Base-by-base conservation (phyloP, 768 basidiomycete species). In the Mrakia hoshinonis region DNA sequence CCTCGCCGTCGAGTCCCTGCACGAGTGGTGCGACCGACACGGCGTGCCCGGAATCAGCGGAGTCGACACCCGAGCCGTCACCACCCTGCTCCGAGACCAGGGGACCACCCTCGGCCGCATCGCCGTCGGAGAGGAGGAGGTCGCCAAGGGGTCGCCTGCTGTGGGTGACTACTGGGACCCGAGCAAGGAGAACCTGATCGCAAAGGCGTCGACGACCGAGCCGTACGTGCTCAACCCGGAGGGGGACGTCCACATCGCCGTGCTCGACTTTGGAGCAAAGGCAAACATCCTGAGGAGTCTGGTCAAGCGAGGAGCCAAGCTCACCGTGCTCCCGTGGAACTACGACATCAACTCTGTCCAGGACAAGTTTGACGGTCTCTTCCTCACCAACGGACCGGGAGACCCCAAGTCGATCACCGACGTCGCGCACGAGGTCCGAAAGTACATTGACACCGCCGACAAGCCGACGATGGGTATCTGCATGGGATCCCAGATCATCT, bases 241-340 rank as follows among this genome's bases (percentile, higher is more conserved):
- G 5, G 95, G 95, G 31, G 88, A 90, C 74, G 85, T 96, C 76
- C 90, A 88, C 78, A 91, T 99, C 74, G 96, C 93, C 18, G 89
- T 99, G 20, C 87, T 98, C 72, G 96, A 98, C 80, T 98, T 96
- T 77, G 96, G 96, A 72, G 89, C 88, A 72, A 99, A 99, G 81
- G 94, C 96, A 63, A 99, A 99, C 81, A 99, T 99, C 73, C 82
- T 92, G 69, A 91, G 96, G 70, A 87, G 92, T 2, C 87, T 99
- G 74, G 87, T 96, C 74, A 87, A 89, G 75, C 89, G 96, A 51
- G 90, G 87, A 69, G 96, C 92, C 1, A 85, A 89, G 24, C 91
- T 98, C 52, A 97, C 95, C 10, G 94, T 99, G 67, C 82, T 98
- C 46, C 96, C 96, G 0, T 99, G 96, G 96, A 87, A 98, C 81